Evolutionary conservation across 495 filamentous ascomycete species (phyloP).

Genomic region (Staphylotrichum longicolle): DNA sequence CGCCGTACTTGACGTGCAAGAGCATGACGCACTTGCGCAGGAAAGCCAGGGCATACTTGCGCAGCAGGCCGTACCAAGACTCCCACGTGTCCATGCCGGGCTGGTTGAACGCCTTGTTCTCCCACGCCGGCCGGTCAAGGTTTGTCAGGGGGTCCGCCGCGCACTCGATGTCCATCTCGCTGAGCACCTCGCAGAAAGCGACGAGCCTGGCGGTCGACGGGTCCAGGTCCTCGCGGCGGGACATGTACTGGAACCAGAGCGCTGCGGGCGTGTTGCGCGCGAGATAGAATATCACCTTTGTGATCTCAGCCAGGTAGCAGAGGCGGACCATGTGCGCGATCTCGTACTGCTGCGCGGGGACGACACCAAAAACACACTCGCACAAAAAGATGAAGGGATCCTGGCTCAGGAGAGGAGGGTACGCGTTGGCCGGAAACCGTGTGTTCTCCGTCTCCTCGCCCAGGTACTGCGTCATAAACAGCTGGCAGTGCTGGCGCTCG

Average conservation of each 20-base stretch:
- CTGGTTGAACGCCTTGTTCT: constrained; percentile 45
- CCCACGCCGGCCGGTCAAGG: constrained; percentile 18
- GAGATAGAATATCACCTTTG: constrained; percentile 65
- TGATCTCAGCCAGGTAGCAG: constrained; percentile 89
- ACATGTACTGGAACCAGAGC: constrained; percentile 41
- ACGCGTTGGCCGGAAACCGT: constrained; percentile 42
- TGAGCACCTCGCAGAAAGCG: constrained; percentile 42
- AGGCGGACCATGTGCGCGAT: constrained; percentile 80
- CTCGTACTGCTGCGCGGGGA: constrained; percentile 55
- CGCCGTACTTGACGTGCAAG: constrained; percentile 81
- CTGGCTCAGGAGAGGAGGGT: constrained; percentile 66
- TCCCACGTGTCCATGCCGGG: constrained; percentile 43
- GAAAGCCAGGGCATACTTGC: constrained; percentile 84
- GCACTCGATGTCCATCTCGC: constrained; percentile 33
- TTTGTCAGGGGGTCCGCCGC: constrained; percentile 13
- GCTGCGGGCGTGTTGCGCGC: constrained; percentile 44
- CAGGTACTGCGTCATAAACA: constrained; percentile 63
- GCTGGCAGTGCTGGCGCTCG: constrained; percentile 69
- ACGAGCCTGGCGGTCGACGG: constrained; percentile 44
- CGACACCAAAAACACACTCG: constrained; percentile 63
- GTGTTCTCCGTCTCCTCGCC: constrained; percentile 30
- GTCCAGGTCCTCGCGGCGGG: constrained; percentile 32
- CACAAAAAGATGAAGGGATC: constrained; percentile 90
- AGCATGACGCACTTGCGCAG: constrained; percentile 81
- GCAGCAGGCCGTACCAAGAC: constrained; percentile 50